Conservation (phyloP, 1,284 basidiomycete species). For the Earliella scabrosa region DNA sequence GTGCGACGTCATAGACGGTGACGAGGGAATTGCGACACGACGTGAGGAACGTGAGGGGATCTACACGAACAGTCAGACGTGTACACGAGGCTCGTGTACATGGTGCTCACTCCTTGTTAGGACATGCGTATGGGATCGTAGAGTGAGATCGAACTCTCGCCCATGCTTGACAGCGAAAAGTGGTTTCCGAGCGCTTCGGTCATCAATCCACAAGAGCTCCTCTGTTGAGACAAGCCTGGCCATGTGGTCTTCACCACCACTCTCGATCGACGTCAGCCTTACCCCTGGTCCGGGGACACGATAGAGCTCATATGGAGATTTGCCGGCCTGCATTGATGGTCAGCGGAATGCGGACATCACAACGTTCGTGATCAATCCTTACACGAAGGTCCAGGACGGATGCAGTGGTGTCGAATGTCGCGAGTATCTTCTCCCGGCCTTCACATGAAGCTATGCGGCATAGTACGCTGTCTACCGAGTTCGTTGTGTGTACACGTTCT, state of each 20-base stretch:
- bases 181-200: constrained; percentile 55
- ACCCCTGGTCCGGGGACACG: constrained; percentile 38
- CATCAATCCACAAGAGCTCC: constrained; percentile 70
- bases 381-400: constrained; percentile 55
- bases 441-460: constrained; percentile 11
- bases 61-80: constrained; percentile 26
- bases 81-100: not conserved
- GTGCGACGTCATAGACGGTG: constrained; percentile 65
- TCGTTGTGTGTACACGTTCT: constrained; percentile 9
- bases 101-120: constrained; percentile 41
- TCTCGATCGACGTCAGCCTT: constrained; percentile 56
- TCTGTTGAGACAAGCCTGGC: constrained; percentile 60
- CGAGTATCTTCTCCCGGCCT: constrained; percentile 27
- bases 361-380: not conserved
- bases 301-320: constrained; percentile 38
- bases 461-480: not conserved
- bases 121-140: constrained; percentile 46
- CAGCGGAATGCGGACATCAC: not conserved
- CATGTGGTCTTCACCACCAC: constrained; percentile 44
- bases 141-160: constrained; percentile 61
- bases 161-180: constrained; percentile 64
- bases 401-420: constrained; percentile 38
- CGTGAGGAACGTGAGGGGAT: constrained; percentile 54
- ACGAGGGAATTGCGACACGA: constrained; percentile 61
- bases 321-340: constrained; percentile 29